Evolutionary conservation across 306 rosid genomes (phyloP), one percentile per base, ranked within the genome.

Genomic region (Amphicarpaea edgeworthii): DNA sequence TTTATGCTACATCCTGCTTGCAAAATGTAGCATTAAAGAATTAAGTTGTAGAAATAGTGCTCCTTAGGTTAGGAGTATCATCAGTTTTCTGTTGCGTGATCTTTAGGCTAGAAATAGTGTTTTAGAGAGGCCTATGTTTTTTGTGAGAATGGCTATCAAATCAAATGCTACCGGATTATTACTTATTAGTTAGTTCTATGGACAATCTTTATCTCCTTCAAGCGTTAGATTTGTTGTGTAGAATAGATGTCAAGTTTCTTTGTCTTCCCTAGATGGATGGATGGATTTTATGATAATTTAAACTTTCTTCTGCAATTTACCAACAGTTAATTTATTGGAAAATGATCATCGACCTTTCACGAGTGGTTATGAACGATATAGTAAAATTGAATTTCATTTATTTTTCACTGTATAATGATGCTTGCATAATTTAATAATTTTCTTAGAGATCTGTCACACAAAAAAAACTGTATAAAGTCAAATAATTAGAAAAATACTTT

Each of bases 71-170:
- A n/a, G n/a, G n/a, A n/a, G n/a, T n/a, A 47, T 73, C 46, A 12
- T 30, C 63, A 75, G 38, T 38, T 53, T 62, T 63, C 46, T 51
- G 72, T 11, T 17, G 24, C 23, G 63, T 70, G 71, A 58, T 46
- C 12, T 37, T 34, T 58, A 62, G 69, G 62, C 68, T 60, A 59
- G 55, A 54, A 79, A 21, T 64, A 20, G 62, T 64, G 58, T 20
- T 17, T 38, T 51, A 51, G 58, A 63, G 73, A 70, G 57, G 83
- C 76, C 76, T 73, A 63, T 70, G 83, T 73, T 72, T 80, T 54
- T 73, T 66, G 32, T 49, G 49, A 76, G 57, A 72, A 72, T 84
- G 80, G 85, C 77, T 77, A 28, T 64, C 46, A 59, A 23, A 28
- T 64, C 46, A 59, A 23, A 40, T 28, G 38, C 43, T 75, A 23